Evolutionary conservation across 768 basidiomycete species (phyloP), one percentile per base, ranked within the genome.

Genomic region (Leccinum subtestaceum): DNA sequence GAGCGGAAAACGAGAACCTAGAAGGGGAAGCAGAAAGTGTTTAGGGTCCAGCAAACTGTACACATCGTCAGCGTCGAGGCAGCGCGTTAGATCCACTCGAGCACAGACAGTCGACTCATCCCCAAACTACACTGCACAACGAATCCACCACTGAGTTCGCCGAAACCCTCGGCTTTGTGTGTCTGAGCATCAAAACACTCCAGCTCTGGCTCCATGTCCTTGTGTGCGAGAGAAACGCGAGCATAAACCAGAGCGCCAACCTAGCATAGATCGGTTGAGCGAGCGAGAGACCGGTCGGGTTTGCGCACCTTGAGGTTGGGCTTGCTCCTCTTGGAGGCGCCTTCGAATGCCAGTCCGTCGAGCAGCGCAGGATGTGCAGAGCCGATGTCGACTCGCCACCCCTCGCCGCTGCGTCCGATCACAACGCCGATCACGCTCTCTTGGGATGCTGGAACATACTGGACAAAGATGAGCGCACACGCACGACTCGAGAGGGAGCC

Each of bases 171-270:
- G 1, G 94, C 78, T 74, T 97, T 98, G 62, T 85, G 87, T 25
- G 92, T 93, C 65, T 94, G 89, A 2, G 93, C 91, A 68, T 98
- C 93, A 66, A 97, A 93, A 71, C 97, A 99, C 70, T 97, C 94
- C 9, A 99, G 77, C 69, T 99, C 97, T 1, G 97, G 95, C 56
- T 99, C 97, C 91, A 98, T 95, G 72, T 98, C 95, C 67, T 94
- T 91, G 68, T 95, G 93, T 5, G 97, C 95, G 21, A 96, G 77
- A 13, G 94, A 94, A 31, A 99, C 88, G 25, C 95, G 85, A 0
- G 94, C 94, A 71, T 96, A 98, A 1, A 99, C 83, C 32, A 98
- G 75, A 4, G 89, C 84, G 29, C 96, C 96, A 49, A 98, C 87
- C 96, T 98, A 63, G 12, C 50, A 21, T 48, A 23, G 59, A 58